phyloP scores from a whole-genome alignment of 2,329 filamentous ascomycete genomes.

The Trichoderma sp. region DNA sequence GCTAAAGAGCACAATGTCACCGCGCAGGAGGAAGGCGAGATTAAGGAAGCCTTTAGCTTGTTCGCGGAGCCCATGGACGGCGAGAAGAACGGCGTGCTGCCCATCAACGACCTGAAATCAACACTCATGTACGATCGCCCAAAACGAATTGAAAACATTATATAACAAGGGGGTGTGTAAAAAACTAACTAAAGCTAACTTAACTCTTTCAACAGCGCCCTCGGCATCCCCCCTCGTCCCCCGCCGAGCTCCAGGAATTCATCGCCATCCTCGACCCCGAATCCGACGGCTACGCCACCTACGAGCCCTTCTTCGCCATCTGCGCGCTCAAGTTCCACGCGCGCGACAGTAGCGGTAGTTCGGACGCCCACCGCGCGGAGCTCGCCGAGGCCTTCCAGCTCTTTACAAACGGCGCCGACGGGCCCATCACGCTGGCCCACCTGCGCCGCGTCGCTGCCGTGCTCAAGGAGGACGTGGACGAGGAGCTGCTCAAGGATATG shows the following conservation, averaged over 20 bases:
- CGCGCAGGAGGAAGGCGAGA: constrained; percentile 82
- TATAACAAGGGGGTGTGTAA: background rate
- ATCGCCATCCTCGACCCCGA: constrained; percentile 81
- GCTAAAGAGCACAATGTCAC: constrained; percentile 89
- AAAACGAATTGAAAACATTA: background rate
- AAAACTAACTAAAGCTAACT: background rate
- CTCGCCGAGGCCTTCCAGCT: constrained; percentile 79
- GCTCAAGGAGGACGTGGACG: constrained; percentile 80
- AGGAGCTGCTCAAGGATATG: constrained; percentile 89
- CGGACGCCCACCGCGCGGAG: constrained; percentile 62
- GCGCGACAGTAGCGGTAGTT: constrained; percentile 51
- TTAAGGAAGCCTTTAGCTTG: constrained; percentile 83
- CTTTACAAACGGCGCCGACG: constrained; percentile 62
- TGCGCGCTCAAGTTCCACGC: constrained; percentile 82
- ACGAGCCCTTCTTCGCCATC: constrained; percentile 81
- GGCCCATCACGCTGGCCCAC: constrained; percentile 76
- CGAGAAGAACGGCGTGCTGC: constrained; percentile 72
- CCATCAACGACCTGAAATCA: constrained; percentile 67
- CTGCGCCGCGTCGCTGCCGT: constrained; percentile 76
- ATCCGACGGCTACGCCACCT: constrained; percentile 73
- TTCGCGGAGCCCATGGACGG: constrained; percentile 73
- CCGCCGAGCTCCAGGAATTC: constrained; percentile 73
- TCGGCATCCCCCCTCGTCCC: constrained; percentile 70
- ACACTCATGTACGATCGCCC: constrained; percentile 64
- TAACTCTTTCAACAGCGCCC: constrained; percentile 58